A percentile compares a stretch with the other conserved stretches of the same genome.
phyloP scores from a whole-genome alignment of 2,329 filamentous ascomycete species.

The Lecanicillium sp. region DNA sequence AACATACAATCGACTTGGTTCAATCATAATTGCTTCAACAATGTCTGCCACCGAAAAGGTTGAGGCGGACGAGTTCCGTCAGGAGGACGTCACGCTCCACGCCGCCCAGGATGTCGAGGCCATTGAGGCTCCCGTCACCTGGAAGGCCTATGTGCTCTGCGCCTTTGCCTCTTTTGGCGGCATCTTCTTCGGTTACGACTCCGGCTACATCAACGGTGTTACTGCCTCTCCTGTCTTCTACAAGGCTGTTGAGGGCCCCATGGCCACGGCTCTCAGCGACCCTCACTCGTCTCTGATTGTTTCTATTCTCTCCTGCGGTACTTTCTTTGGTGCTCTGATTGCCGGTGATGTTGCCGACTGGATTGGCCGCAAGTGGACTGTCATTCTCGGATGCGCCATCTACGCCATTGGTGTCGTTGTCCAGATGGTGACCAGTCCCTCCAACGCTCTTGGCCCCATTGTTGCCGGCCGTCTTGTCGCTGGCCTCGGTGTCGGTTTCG shows the following conservation, averaged over 20 bases:
- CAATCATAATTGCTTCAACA: background rate
- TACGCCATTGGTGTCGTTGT: constrained; percentile 64
- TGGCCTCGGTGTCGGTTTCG: constrained; percentile 74
- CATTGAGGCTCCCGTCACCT: constrained; percentile 63
- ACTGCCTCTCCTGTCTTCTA: constrained; percentile 48
- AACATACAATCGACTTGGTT: background rate
- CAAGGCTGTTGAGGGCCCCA: constrained; percentile 40
- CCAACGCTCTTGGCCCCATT: constrained; percentile 52
- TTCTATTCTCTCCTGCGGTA: constrained; percentile 71
- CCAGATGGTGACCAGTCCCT: constrained; percentile 50
- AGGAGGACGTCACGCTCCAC: constrained; percentile 28
- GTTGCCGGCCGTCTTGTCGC: constrained; percentile 69
- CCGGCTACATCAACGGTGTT: constrained; percentile 67
- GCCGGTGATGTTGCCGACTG: constrained; percentile 72
- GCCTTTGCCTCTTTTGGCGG: constrained; percentile 66
- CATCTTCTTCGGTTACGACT: constrained; percentile 76
- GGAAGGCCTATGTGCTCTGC: constrained; percentile 64
- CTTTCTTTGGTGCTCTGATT: constrained; percentile 73
- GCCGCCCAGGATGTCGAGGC: constrained; percentile 47
- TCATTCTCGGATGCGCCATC: constrained; percentile 64
- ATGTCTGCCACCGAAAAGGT: constrained; percentile 9
- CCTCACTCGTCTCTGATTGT: constrained; percentile 53
- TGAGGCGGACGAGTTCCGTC: constrained; percentile 1
- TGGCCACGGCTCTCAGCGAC: constrained; percentile 29
- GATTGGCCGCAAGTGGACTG: constrained; percentile 66